A percentile compares a stretch with the other conserved stretches of the same genome.
Conservation (phyloP, 2,329 filamentous ascomycete genomes). For the Arthroderma sp. region DNA sequence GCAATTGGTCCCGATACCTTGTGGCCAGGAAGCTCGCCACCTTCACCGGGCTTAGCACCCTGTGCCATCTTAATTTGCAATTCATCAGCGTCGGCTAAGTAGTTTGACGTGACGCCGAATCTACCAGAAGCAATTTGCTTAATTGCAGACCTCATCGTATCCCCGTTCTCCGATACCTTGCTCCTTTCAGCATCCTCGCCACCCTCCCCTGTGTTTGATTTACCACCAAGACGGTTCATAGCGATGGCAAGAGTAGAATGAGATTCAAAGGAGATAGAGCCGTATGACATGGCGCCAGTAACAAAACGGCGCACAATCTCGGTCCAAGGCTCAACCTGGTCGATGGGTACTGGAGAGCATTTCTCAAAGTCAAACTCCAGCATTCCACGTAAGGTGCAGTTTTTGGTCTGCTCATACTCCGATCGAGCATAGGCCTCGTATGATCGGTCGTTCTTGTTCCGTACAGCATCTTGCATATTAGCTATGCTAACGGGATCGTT, state of each 20-base stretch:
- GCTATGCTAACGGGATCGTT: conserved; percentile 92
- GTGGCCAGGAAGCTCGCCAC: conserved; percentile 91
- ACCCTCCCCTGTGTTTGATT: conserved; percentile 96
- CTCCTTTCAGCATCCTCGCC: conserved; percentile 91
- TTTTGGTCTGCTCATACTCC: conserved; percentile 92
- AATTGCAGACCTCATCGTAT: conserved; percentile 94
- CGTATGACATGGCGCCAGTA: conserved; percentile 96
- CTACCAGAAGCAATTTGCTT: conserved; percentile 94
- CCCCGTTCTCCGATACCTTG: conserved; percentile 72
- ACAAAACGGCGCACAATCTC: conserved; percentile 95
- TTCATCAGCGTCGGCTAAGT: conserved; percentile 88
- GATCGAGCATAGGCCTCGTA: conserved; percentile 91
- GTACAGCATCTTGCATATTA: conserved; percentile 91
- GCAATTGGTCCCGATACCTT: conserved; percentile 93
- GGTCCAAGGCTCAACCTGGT: conserved; percentile 96
- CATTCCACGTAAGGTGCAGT: conserved; percentile 84
- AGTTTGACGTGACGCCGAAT: conserved; percentile 91
- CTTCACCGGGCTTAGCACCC: conserved; percentile 93
- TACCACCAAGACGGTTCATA: conserved; percentile 92
- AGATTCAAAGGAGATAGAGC: conserved; percentile 96
- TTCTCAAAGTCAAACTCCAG: conserved; percentile 95
- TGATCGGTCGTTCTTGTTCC: conserved; percentile 95
- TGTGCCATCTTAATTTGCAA: conserved; percentile 99
- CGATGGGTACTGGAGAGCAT: conserved; percentile 70
- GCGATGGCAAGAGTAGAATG: conserved; percentile 91